Evolutionary conservation across 495 filamentous ascomycete species (phyloP).

Genomic region (Barbatosphaeria neglecta): DNA sequence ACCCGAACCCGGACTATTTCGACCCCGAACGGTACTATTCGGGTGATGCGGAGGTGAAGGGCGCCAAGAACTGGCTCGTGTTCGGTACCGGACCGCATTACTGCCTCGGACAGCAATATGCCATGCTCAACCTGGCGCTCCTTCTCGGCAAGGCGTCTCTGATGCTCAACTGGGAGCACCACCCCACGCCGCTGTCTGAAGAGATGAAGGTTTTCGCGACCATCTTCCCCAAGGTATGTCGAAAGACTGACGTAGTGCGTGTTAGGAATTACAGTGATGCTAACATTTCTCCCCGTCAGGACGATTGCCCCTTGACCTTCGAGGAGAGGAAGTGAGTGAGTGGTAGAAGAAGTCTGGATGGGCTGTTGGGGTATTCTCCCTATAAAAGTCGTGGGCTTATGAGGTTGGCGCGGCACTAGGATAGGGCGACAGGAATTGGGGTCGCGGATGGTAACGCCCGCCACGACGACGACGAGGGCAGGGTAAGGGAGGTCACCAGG

Average conservation of each 20-base stretch:
- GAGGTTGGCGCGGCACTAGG: not conserved
- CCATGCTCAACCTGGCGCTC: conserved; percentile 75
- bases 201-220: conserved; percentile 98
- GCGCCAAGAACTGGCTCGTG: conserved; percentile 92
- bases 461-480: too few species aligned
- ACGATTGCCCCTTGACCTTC: conserved; percentile 59
- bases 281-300: conserved; percentile 27
- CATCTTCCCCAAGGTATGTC: conserved; percentile 84
- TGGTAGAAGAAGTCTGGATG: conserved; percentile 6
- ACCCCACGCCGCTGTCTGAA: conserved; percentile 67
- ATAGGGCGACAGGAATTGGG: too few species aligned
- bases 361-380: not conserved
- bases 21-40: conserved; percentile 88
- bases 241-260: conserved; percentile 45
- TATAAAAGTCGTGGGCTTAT: not conserved
- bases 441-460: too few species aligned
- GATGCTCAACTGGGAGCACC: conserved; percentile 82
- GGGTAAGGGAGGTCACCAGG: too few species aligned
- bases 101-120: conserved; percentile 91
- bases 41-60: conserved; percentile 74
- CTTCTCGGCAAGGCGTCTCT: conserved; percentile 94
- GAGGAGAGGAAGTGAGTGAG: conserved; percentile 32
- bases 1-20: conserved; percentile 77
- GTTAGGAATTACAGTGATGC: not conserved
- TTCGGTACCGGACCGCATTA: conserved; percentile 97